Evolutionary conservation across 2,329 filamentous ascomycete genomes (phyloP), one percentile per base, ranked within the genome.

Genomic region (Aspergillus melleus): DNA sequence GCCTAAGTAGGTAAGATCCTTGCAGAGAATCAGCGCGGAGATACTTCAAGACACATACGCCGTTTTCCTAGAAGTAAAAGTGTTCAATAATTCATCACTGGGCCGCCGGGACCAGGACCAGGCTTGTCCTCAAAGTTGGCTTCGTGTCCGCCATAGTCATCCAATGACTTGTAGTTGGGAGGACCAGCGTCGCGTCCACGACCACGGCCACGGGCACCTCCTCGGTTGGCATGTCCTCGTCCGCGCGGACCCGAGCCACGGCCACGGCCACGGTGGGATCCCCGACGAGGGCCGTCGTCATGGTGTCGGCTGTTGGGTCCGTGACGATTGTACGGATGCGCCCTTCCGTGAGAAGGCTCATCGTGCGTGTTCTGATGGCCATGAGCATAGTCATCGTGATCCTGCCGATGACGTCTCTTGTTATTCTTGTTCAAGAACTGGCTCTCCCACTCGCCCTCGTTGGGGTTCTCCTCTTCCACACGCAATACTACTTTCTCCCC

Each of bases 401-500:
- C 84, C 65, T 88, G 84, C 68, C 88, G 88, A 55, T 74, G 74
- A 39, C 76, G 75, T 52, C 86, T 80, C 76, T 88, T 89, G 59
- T 83, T 77, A 39, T 79, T 76, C 70, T 84, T 89, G 69, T 84
- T 88, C 32, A 83, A 80, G 64, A 86, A 86, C 19, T 85, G 77
- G 68, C 82, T 85, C 66, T 90, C 86, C 69, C 86, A 87, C 62
- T 86, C 84, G 63, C 85, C 86, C 68, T 90, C 87, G 24, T 78
- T 75, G 2, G 80, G 77, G 54, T 87, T 74, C 79, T 94, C 90
- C 55, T 87, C 82, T 73, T 96, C 92, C 51, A 98, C 88, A 1
- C 90, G 85, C 54, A 98, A 77, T 64, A 95, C 82, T 16, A 91
- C 86, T 78, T 96, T 96, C 77, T 98, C 93, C 19, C 90, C 90